Evolutionary conservation across 2,329 filamentous ascomycete species (phyloP).

Genomic region (Aureobasidium melanogenum): DNA sequence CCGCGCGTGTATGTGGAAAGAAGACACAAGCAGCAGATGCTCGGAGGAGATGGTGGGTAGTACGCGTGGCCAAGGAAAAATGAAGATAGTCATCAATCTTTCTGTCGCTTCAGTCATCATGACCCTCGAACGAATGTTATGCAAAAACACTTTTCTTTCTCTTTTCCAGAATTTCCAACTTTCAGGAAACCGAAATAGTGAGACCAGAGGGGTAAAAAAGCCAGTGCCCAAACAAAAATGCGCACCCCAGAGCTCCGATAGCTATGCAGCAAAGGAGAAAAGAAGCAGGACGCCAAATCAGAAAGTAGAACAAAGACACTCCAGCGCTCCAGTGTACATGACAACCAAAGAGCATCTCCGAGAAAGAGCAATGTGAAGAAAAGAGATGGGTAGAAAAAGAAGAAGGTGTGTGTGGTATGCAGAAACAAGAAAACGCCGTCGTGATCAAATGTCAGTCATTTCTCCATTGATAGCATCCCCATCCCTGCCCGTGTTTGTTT

Average conservation of each 20-base stretch:
- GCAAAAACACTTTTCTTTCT: neutral
- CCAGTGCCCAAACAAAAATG: neutral
- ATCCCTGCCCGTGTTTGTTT: neutral
- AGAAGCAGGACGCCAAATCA: neutral
- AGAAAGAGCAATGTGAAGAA: neutral
- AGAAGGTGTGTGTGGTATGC: neutral
- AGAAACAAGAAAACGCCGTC: constrained; percentile 9
- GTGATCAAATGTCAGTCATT: constrained; percentile 8
- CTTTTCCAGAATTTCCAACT: neutral
- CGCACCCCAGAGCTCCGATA: neutral
- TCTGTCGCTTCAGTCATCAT: neutral
- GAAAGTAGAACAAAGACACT: neutral
- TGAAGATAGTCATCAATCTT: neutral
- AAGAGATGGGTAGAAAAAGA: neutral
- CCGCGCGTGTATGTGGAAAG: neutral
- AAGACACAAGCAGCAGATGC: neutral
- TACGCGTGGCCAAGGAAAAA: neutral
- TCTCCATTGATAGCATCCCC: too few relatives aligned
- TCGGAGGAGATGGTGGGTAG: neutral
- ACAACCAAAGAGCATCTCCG: neutral
- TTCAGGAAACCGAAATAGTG: neutral
- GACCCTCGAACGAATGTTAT: neutral
- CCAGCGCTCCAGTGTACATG: neutral
- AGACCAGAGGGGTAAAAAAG: neutral
- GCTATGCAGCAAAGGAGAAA: neutral